Evolutionary conservation across 148 eudicot species (phyloP).

Genomic region (Silene conica): DNA sequence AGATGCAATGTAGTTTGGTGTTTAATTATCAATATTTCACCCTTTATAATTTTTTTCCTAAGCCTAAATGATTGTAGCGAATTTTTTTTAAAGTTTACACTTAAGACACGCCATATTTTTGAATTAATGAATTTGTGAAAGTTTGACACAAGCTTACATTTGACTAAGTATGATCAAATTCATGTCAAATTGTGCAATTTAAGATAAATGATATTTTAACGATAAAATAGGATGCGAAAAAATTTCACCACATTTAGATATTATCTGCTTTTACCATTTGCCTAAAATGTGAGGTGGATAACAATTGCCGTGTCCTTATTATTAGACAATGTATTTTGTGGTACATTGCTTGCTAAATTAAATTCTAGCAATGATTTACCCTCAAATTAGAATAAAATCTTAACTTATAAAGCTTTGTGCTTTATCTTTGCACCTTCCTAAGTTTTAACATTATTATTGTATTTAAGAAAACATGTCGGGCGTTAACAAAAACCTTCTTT

Average conservation of each 20-base stretch:
- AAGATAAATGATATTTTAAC: not conserved
- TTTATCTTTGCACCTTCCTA: constrained; percentile 15
- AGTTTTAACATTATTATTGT: constrained; percentile 13
- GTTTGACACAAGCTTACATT: too few species aligned
- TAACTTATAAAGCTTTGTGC: not conserved
- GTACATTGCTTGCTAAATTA: constrained; percentile 9
- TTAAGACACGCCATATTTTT: too few species aligned
- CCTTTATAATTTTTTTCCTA: too few species aligned
- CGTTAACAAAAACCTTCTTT: constrained; percentile 20
- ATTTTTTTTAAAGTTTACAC: too few species aligned
- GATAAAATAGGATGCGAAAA: constrained; percentile 11
- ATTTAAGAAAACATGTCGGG: constrained; percentile 13
- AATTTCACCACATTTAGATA: not conserved
- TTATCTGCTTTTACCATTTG: not conserved
- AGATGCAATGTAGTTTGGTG: too few species aligned
- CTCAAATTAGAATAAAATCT: constrained; percentile 4
- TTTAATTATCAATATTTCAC: too few species aligned
- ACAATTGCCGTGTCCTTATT: not conserved
- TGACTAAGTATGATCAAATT: not conserved
- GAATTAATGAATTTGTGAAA: too few species aligned
- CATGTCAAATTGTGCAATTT: not conserved
- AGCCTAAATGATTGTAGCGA: too few species aligned
- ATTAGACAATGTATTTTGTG: not conserved
- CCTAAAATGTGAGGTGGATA: not conserved
- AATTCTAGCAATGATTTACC: not conserved